Percentiles rank a stretch among this genome's conserved stretches.
These are phyloP conservation scores for Umbelopsis sp. DNA, from an alignment of 371 early-diverging fungal genomes.

Conservation along the genomic window DNA sequence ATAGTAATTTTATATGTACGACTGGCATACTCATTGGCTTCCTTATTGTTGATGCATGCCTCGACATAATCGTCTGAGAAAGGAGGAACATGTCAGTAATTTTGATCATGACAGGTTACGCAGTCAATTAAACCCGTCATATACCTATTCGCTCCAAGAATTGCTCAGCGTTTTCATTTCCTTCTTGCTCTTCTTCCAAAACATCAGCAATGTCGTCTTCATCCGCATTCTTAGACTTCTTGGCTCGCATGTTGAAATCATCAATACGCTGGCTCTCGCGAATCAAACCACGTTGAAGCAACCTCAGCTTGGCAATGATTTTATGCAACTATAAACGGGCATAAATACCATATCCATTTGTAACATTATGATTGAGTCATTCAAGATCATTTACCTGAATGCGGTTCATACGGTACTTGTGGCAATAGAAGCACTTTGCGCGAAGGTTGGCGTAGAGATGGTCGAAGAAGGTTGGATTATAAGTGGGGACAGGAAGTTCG, in stretches of 20 bases:
- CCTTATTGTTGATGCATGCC: constrained; percentile 36
- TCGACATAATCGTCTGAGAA: constrained; percentile 37
- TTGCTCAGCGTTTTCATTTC: constrained; percentile 50
- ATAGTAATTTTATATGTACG: constrained; percentile 73
- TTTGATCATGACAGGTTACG: too few species aligned
- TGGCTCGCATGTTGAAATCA: constrained; percentile 43
- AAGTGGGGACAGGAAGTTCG: constrained; percentile 94
- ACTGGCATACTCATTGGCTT: constrained; percentile 35
- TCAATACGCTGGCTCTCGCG: constrained; percentile 85
- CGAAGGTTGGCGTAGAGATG: constrained; percentile 86
- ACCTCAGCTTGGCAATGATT: constrained; percentile 65
- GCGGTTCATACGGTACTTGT: constrained; percentile 78
- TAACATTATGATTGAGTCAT: not conserved
- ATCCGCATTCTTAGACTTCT: constrained; percentile 45
- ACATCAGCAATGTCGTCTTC: constrained; percentile 49
- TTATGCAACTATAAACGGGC: constrained; percentile 37
- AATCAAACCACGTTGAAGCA: constrained; percentile 79
- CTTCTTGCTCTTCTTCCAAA: constrained; percentile 57
- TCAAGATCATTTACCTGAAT: constrained; percentile 55
- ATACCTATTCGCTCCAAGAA: constrained; percentile 58
- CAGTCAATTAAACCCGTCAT: not conserved
- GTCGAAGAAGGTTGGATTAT: constrained; percentile 95
- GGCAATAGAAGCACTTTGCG: constrained; percentile 91
- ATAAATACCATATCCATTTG: too few species aligned
- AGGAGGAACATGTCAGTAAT: not conserved